These are phyloP conservation scores for Cornus controversa DNA, from an alignment of 148 eudicot genomes.

Conservation along the genomic window DNA sequence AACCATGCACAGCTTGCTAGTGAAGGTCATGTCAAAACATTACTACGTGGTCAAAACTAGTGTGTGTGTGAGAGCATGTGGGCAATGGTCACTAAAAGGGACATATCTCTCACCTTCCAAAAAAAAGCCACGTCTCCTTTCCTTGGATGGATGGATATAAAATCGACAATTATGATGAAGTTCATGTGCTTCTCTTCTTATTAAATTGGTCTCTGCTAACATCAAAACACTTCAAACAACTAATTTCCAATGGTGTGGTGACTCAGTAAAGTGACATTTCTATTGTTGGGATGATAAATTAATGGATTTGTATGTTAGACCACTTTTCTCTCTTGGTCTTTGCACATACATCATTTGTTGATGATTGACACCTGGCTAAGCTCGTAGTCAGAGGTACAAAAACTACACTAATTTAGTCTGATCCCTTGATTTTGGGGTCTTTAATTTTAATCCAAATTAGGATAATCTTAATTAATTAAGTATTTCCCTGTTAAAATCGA, in stretches of 20 bases:
- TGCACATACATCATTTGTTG: constrained; percentile 37
- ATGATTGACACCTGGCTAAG: constrained; percentile 40
- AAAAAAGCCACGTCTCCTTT: not conserved
- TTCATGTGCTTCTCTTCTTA: not conserved
- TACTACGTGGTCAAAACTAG: not conserved
- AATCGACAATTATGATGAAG: not conserved
- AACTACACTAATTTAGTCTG: not conserved
- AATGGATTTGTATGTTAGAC: not conserved
- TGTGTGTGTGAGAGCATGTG: not conserved
- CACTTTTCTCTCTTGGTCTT: not conserved
- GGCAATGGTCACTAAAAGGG: not conserved
- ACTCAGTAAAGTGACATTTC: not conserved
- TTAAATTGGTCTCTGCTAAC: not conserved
- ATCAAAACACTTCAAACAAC: not conserved
- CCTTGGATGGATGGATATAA: not conserved
- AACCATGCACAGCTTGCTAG: not conserved
- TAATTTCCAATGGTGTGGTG: not conserved
- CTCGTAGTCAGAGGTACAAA: not conserved
- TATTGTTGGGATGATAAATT: not conserved
- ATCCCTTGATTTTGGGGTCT: not conserved
- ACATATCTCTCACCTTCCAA: not conserved
- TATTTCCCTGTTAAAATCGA: not conserved
- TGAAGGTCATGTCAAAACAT: not conserved
- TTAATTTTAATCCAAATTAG: not conserved
- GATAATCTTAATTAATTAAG: not conserved